Evolutionary conservation across 192 early-diverging fungal genomes (phyloP).

Genomic region (Coemansia sp.): DNA sequence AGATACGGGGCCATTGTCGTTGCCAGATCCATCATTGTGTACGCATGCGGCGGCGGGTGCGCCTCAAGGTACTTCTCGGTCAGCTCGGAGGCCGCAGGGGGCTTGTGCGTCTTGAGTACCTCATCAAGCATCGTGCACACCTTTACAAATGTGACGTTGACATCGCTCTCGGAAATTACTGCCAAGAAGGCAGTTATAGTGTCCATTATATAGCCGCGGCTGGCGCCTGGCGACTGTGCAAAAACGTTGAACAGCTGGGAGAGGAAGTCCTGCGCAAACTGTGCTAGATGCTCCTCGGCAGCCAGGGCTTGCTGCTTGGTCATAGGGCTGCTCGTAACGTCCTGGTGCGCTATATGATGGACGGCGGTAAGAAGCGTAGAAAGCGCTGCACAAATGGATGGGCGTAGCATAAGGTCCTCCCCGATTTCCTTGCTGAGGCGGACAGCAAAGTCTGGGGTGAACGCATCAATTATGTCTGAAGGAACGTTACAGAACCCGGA

Average conservation of each 20-base stretch:
- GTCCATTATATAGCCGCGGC: slow-evolving; percentile 66
- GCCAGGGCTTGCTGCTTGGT: slow-evolving; percentile 58
- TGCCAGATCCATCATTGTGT: slow-evolving; percentile 88
- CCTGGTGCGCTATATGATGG: slow-evolving; percentile 29
- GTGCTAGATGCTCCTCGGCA: slow-evolving; percentile 61
- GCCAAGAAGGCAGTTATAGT: slow-evolving; percentile 68
- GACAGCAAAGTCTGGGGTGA: slow-evolving; percentile 66
- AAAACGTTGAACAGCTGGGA: slow-evolving; percentile 79
- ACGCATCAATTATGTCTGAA: slow-evolving; percentile 63
- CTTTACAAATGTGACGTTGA: slow-evolving; percentile 65
- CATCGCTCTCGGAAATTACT: slow-evolving; percentile 60
- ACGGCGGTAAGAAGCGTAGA: slow-evolving; percentile 59
- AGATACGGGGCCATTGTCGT: slow-evolving; percentile 73
- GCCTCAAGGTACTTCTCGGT: slow-evolving; percentile 50
- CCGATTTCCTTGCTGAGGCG: slow-evolving; percentile 74
- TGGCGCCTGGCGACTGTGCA: slow-evolving; percentile 62
- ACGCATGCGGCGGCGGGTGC: slow-evolving; percentile 66
- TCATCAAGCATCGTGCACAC: slow-evolving; percentile 61
- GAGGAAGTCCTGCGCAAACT: slow-evolving; percentile 69
- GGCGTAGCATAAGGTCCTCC: slow-evolving; percentile 71
- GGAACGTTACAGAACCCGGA: slow-evolving; percentile 86
- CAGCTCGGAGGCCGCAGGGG: slow-evolving; percentile 55
- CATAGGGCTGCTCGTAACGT: slow-evolving; percentile 30
- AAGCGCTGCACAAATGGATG: slow-evolving; percentile 74
- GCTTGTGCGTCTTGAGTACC: slow-evolving; percentile 58